phyloP scores from a whole-genome alignment of 2,329 filamentous ascomycete genomes.

The Colletotrichum siamense region DNA sequence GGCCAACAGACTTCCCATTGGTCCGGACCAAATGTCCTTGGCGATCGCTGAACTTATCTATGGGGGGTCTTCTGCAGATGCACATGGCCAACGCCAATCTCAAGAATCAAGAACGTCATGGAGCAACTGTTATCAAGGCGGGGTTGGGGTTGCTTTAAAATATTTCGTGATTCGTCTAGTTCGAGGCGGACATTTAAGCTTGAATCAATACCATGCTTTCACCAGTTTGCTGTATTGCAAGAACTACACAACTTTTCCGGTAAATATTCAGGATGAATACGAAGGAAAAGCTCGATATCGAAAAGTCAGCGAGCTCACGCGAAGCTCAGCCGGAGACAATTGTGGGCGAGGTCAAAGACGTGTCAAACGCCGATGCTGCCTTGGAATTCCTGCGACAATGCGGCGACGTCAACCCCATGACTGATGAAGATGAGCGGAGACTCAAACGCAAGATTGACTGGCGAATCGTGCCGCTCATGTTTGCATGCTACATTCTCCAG shows the following conservation, averaged over 20 bases:
- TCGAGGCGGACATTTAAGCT: neutral
- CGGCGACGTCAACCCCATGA: neutral
- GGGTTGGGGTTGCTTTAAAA: neutral
- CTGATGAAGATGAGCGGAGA: neutral
- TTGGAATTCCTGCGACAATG: neutral
- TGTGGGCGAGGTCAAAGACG: neutral
- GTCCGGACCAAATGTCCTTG: neutral
- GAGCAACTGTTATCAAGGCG: neutral
- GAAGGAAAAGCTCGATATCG: neutral
- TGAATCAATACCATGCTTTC: neutral
- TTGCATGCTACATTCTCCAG: constrained; percentile 14
- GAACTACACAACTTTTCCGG: neutral
- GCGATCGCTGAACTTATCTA: constrained; percentile 1
- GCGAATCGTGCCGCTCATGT: constrained; percentile 25
- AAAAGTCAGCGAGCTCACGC: neutral
- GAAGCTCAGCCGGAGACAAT: neutral
- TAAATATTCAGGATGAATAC: neutral
- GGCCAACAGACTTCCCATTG: neutral
- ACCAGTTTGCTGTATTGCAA: neutral
- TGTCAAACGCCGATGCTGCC: constrained; percentile 3
- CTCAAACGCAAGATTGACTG: constrained; percentile 24
- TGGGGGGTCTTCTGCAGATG: neutral
- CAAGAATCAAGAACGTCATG: neutral
- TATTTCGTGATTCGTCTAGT: too few species aligned
- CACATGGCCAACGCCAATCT: neutral